phyloP scores from a whole-genome alignment of 352 stramenopile species.

The Pilasporangium apinafurcum region DNA sequence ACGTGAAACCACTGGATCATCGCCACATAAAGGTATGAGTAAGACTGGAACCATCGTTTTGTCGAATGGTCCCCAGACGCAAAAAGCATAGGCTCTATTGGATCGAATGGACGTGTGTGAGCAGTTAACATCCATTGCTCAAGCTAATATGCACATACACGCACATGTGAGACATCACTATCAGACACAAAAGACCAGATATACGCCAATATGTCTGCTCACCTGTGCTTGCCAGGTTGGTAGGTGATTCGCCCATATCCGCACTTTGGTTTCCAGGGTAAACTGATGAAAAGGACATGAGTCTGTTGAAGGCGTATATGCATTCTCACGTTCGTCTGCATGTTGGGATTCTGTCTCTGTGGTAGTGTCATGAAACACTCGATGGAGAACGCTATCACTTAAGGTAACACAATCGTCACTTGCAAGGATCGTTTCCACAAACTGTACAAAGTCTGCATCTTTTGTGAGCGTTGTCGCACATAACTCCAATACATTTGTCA shows the following conservation, averaged over 20 bases:
- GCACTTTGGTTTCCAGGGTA: conserved; percentile 11
- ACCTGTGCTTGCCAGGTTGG: conserved; percentile 22
- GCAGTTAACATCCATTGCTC: conserved; percentile 30
- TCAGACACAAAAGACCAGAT: not conserved
- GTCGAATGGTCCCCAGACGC: not conserved
- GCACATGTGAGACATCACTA: not conserved
- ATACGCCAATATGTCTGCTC: not conserved
- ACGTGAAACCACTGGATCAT: conserved; percentile 26
- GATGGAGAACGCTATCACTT: not conserved
- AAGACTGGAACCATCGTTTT: conserved; percentile 9
- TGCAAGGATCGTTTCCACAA: conserved; percentile 4
- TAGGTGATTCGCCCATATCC: conserved; percentile 34
- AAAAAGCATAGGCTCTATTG: conserved; percentile 14
- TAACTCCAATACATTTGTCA: conserved; percentile 21
- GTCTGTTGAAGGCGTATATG: no score
- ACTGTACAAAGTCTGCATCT: conserved; percentile 18
- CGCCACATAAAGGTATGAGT: conserved; percentile 32
- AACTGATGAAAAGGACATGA: conserved; percentile 19
- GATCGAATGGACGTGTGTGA: conserved; percentile 18
- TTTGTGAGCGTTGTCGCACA: conserved; percentile 9
- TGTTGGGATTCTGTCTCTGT: not conserved
- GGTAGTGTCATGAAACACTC: not conserved
- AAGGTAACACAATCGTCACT: not conserved
- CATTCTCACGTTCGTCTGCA: no score
- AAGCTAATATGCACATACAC: conserved; percentile 11